phyloP scores from a whole-genome alignment of 2,329 filamentous ascomycete species.

The Paracamarosporium sp. region DNA sequence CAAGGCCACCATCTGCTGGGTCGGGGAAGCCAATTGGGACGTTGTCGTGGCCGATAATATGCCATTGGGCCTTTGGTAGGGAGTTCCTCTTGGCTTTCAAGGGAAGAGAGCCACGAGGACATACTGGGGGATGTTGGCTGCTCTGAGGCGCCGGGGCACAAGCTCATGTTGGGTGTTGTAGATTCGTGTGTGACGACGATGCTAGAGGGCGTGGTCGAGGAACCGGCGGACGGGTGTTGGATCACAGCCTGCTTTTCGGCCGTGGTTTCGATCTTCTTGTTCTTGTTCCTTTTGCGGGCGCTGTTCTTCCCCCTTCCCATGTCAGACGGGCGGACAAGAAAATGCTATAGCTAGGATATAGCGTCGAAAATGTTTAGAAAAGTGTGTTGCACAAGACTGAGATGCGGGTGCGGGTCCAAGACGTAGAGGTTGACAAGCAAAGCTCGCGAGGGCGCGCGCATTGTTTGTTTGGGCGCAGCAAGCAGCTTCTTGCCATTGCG shows the following conservation, averaged over 20 bases:
- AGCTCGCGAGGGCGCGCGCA: neutral
- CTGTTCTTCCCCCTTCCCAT: constrained; percentile 27
- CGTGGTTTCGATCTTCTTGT: constrained; percentile 1
- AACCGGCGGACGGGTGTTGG: neutral
- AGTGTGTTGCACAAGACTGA: constrained; percentile 29
- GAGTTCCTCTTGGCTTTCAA: neutral
- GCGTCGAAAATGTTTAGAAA: constrained; percentile 26
- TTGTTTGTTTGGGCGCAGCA: constrained; percentile 15
- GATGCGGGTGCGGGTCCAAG: constrained; percentile 15
- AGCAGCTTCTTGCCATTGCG: constrained; percentile 11
- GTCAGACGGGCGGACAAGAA: constrained; percentile 14
- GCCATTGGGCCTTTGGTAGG: neutral
- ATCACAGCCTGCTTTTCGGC: constrained; percentile 1
- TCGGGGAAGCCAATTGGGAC: constrained; percentile 6
- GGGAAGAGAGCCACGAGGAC: constrained; percentile 6
- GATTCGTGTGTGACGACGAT: neutral
- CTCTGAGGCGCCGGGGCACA: neutral
- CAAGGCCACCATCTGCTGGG: constrained; percentile 31
- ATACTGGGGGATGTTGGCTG: constrained; percentile 4
- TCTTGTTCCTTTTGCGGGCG: constrained; percentile 4
- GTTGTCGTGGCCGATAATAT: neutral
- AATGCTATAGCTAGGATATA: constrained; percentile 30
- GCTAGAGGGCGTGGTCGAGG: constrained; percentile 2
- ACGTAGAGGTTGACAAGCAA: constrained; percentile 10
- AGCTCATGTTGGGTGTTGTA: neutral